Conservation (phyloP, 2,329 filamentous ascomycete genomes). For the Xylariaceae sp. region DNA sequence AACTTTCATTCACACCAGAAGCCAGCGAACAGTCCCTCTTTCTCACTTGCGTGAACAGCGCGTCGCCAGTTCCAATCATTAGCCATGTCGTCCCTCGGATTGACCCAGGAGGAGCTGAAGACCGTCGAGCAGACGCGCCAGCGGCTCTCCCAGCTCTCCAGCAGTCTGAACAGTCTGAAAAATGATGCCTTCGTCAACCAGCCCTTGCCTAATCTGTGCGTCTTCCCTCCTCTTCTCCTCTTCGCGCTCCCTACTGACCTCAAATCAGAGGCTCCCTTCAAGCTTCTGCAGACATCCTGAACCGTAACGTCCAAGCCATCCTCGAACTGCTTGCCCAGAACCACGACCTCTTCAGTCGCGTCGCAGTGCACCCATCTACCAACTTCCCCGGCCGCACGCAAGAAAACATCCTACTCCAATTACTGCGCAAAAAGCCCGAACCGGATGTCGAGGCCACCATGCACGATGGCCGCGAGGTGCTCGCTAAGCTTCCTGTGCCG, state of each 20-base stretch:
- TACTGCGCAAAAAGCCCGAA: constrained; percentile 80
- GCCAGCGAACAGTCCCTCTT: no score
- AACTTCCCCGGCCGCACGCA: constrained; percentile 68
- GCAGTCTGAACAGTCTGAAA: constrained; percentile 60
- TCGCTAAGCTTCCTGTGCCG: constrained; percentile 15
- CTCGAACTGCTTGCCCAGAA: constrained; percentile 61
- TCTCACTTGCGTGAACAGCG: neutral
- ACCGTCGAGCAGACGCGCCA: constrained; percentile 66
- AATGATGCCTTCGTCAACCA: constrained; percentile 56
- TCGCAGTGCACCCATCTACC: constrained; percentile 71
- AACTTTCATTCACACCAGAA: no score
- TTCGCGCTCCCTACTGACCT: neutral
- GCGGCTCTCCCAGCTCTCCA: constrained; percentile 62
- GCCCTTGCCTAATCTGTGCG: constrained; percentile 63
- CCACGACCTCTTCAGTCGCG: constrained; percentile 59
- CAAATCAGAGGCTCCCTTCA: constrained; percentile 60
- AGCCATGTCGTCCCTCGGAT: constrained; percentile 41
- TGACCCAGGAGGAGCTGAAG: constrained; percentile 58
- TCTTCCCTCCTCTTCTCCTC: neutral
- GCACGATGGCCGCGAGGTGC: constrained; percentile 51
- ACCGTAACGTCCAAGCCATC: constrained; percentile 63
- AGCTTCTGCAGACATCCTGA: constrained; percentile 65
- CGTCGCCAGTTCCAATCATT: neutral
- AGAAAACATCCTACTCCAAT: constrained; percentile 58
- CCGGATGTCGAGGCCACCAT: constrained; percentile 71